Percentiles rank a stretch among this genome's conserved stretches.
These are phyloP conservation scores for Mycena capillaripes DNA, from an alignment of 768 basidiomycete species.

Conservation along the genomic window DNA sequence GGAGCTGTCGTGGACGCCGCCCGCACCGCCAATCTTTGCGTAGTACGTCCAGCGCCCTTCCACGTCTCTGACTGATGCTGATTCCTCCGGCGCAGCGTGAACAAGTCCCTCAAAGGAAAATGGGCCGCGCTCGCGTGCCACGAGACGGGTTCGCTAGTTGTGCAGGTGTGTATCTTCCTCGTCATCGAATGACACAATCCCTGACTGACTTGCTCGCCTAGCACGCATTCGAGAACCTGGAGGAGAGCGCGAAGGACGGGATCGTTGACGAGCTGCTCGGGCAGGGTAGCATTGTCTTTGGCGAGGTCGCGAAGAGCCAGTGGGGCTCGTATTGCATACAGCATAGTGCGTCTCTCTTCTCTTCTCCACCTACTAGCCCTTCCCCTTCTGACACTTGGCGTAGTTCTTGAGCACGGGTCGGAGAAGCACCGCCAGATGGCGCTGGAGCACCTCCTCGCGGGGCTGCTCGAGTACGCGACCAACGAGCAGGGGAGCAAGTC, in stretches of 20 bases:
- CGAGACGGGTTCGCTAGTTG: conserved; percentile 91
- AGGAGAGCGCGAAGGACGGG: conserved; percentile 86
- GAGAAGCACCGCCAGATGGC: conserved; percentile 81
- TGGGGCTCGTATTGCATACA: conserved; percentile 93
- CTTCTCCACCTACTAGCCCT: not conserved
- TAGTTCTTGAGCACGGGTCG: conserved; percentile 90
- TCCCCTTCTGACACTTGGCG: not conserved
- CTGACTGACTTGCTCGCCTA: conserved; percentile 40
- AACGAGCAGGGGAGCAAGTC: conserved; percentile 92
- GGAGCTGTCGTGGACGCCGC: conserved; percentile 90
- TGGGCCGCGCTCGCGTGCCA: conserved; percentile 93
- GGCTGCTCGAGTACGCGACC: conserved; percentile 84
- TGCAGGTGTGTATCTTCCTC: conserved; percentile 67
- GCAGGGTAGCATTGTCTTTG: conserved; percentile 75
- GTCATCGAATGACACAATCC: not conserved
- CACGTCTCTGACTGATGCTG: conserved; percentile 45
- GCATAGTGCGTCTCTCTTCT: conserved; percentile 70
- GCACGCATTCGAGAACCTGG: conserved; percentile 91
- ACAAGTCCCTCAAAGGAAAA: conserved; percentile 89
- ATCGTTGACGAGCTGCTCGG: conserved; percentile 89
- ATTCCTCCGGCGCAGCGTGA: conserved; percentile 67
- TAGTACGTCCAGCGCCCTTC: conserved; percentile 65
- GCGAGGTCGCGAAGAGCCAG: conserved; percentile 87
- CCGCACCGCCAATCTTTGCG: conserved; percentile 90
- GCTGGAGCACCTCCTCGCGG: conserved; percentile 81